Evolutionary conservation across 2,329 filamentous ascomycete species (phyloP).

Genomic region (Alternaria triticina): DNA sequence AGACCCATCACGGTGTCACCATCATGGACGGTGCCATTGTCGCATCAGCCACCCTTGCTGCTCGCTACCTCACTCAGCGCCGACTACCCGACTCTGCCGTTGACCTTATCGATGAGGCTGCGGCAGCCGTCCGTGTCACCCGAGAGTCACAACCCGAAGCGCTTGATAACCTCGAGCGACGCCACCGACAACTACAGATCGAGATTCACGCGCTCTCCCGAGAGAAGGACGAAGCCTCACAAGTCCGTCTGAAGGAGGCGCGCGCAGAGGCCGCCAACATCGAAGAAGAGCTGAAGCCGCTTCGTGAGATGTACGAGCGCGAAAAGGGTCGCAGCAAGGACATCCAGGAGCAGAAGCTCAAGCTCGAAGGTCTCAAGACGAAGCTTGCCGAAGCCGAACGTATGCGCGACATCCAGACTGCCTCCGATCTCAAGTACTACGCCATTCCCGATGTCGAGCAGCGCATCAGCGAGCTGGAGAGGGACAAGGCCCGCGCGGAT

Average conservation of each 20-base stretch:
- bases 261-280: conserved; percentile 93
- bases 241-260: conserved; percentile 79
- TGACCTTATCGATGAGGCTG: conserved; percentile 94
- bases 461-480: conserved; percentile 81
- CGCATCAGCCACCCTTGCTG: conserved; percentile 85
- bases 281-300: conserved; percentile 86
- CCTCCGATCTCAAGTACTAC: conserved; percentile 95
- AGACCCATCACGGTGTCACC: conserved; percentile 96
- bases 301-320: conserved; percentile 93
- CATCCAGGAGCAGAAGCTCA: conserved; percentile 93
- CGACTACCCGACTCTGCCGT: conserved; percentile 96
- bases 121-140: conserved; percentile 93
- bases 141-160: conserved; percentile 96
- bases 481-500: conserved; percentile 79
- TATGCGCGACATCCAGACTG: conserved; percentile 80
- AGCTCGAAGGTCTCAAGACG: conserved; percentile 88
- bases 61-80: conserved; percentile 88
- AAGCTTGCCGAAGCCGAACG: conserved; percentile 94
- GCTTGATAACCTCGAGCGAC: conserved; percentile 91
- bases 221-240: conserved; percentile 93
- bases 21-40: conserved; percentile 95
- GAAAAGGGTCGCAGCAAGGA: conserved; percentile 91
- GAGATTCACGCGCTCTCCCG: conserved; percentile 94
- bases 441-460: conserved; percentile 91
- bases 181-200: conserved; percentile 88